phyloP scores from a whole-genome alignment of 176 grass and related monocot genomes.

The Triticum monococcum region DNA sequence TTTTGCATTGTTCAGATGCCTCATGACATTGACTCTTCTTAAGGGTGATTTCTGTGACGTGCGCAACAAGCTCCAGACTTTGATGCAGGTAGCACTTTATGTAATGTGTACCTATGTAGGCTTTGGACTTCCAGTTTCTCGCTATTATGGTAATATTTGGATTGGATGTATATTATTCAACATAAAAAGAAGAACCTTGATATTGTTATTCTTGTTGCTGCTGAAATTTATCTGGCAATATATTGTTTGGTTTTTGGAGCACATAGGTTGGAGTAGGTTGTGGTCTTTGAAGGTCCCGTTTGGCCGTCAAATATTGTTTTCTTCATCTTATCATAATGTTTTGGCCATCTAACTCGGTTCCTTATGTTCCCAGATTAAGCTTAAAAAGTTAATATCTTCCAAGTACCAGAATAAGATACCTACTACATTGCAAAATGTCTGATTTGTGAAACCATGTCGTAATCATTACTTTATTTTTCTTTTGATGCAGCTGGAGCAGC shows the following conservation, averaged over 20 bases:
- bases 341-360: too few species aligned
- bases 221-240: background rate
- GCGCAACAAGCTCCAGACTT: slow-evolving; percentile 56
- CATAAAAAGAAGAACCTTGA: background rate
- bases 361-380: background rate
- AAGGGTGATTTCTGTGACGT: slow-evolving; percentile 64
- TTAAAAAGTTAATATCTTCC: background rate
- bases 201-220: background rate
- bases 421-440: background rate
- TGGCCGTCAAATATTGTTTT: background rate
- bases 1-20: slow-evolving; percentile 48
- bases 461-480: background rate
- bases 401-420: background rate
- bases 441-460: background rate
- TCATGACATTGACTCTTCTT: slow-evolving; percentile 58
- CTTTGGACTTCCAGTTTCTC: slow-evolving; percentile 4
- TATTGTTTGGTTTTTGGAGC: background rate
- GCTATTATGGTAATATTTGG: background rate
- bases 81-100: slow-evolving; percentile 62
- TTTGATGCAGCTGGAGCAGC: background rate
- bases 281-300: background rate
- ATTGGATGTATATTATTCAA: background rate
- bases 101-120: background rate
- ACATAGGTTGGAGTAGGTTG: background rate
- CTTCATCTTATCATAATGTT: background rate